These are phyloP conservation scores for Porodaedalea pini DNA, from an alignment of 1,284 basidiomycete genomes.

Conservation along the genomic window DNA sequence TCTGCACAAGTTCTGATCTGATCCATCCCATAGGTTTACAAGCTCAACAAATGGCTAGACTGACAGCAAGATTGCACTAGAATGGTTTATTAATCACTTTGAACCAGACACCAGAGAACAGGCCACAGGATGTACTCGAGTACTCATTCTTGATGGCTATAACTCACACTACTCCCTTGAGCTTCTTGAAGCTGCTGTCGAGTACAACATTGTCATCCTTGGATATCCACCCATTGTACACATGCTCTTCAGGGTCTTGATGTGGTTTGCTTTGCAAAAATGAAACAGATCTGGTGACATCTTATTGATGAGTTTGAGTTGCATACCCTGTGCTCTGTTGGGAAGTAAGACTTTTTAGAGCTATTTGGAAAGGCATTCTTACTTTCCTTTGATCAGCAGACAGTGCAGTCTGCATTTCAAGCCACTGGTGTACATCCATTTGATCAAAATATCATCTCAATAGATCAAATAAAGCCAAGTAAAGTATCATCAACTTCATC, in stretches of 20 bases:
- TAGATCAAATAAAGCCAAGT: slow-evolving; percentile 21
- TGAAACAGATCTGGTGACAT: slow-evolving; percentile 25
- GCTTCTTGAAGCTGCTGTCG: slow-evolving; percentile 32
- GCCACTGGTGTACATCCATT: slow-evolving; percentile 34
- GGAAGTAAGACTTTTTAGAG: slow-evolving; percentile 28
- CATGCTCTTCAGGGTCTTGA: slow-evolving; percentile 39
- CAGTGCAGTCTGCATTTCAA: slow-evolving; percentile 30
- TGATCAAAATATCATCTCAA: slow-evolving; percentile 21
- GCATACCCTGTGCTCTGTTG: slow-evolving; percentile 18
- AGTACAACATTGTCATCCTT: slow-evolving; percentile 35
- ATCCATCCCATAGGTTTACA: neutral
- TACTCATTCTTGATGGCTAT: slow-evolving; percentile 39
- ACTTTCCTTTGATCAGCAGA: slow-evolving; percentile 24
- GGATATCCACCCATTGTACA: slow-evolving; percentile 35
- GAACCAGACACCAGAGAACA: slow-evolving; percentile 34
- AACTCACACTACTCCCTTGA: slow-evolving; percentile 36
- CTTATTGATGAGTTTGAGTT: slow-evolving; percentile 24
- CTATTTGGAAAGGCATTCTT: slow-evolving; percentile 29
- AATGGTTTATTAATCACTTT: slow-evolving; percentile 35
- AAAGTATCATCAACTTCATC: slow-evolving; percentile 22
- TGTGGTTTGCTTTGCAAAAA: slow-evolving; percentile 35
- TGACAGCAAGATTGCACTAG: slow-evolving; percentile 26
- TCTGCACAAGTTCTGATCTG: neutral
- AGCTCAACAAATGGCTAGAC: slow-evolving; percentile 25
- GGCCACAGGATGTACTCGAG: slow-evolving; percentile 27